Evolutionary conservation across 1,284 basidiomycete species (phyloP).

Genomic region (Malassezia psittaci): DNA sequence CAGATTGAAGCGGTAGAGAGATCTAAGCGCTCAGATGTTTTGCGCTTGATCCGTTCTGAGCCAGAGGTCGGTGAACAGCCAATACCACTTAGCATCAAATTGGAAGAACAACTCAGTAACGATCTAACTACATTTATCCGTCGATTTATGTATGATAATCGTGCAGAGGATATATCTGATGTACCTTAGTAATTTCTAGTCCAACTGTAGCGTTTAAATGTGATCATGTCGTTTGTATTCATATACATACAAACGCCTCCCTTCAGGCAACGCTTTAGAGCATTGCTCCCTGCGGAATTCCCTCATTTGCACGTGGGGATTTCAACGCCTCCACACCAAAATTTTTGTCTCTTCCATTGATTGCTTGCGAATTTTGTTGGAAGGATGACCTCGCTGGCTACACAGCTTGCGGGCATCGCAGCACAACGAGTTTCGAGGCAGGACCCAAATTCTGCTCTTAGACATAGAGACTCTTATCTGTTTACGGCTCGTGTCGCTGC

Average conservation of each 20-base stretch:
- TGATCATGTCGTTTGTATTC: too few species aligned
- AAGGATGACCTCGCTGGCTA: conserved; percentile 62
- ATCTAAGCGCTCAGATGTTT: conserved; percentile 37
- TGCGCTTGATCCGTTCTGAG: conserved; percentile 38
- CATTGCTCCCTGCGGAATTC: too few species aligned
- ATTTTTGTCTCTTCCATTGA: conserved; percentile 49
- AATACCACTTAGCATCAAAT: conserved; percentile 35
- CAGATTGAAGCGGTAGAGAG: conserved; percentile 49
- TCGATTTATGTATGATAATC: conserved; percentile 16
- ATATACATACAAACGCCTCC: too few species aligned
- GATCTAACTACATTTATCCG: conserved; percentile 39
- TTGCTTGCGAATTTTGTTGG: neutral
- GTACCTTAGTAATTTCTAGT: too few species aligned
- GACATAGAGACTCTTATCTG: conserved; percentile 64
- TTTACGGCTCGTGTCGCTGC: conserved; percentile 53
- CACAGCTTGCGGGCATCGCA: conserved; percentile 67
- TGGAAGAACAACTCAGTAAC: conserved; percentile 41
- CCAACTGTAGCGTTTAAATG: too few species aligned
- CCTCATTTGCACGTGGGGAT: too few species aligned
- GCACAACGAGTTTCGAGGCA: conserved; percentile 71
- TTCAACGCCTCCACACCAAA: too few species aligned
- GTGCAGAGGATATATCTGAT: neutral
- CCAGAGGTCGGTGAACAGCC: neutral
- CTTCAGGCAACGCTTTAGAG: too few species aligned
- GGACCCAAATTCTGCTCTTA: conserved; percentile 56